phyloP scores from a whole-genome alignment of 73 alveolate species.

The Paramecium sonneborni region DNA sequence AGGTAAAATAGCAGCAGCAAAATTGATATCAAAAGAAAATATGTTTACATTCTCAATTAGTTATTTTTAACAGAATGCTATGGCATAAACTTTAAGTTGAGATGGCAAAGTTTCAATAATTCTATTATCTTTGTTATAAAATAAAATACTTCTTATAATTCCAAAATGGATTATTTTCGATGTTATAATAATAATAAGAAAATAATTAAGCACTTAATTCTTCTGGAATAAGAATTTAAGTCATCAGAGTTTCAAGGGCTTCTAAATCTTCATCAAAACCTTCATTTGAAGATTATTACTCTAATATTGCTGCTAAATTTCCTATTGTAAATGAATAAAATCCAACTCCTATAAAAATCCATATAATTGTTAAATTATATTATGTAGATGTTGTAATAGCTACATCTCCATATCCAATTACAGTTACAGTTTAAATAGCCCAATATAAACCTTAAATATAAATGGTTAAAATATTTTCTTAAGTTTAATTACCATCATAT shows the following conservation, averaged over 20 bases:
- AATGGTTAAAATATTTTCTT: background rate
- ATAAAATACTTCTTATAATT: constrained; percentile 5
- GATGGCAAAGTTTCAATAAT: constrained; percentile 25
- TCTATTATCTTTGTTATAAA: background rate
- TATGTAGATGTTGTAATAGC: constrained; percentile 69
- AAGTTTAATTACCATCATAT: background rate
- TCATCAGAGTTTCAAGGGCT: background rate
- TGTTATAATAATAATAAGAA: background rate
- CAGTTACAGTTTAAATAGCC: constrained; percentile 81
- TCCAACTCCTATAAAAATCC: constrained; percentile 83
- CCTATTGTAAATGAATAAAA: constrained; percentile 84
- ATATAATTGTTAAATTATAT: constrained; percentile 64
- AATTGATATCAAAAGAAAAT: constrained; percentile 29
- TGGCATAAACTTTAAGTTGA: background rate
- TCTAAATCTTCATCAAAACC: constrained; percentile 31
- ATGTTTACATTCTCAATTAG: constrained; percentile 7
- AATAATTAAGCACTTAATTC: background rate
- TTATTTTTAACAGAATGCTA: background rate
- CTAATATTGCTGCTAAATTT: constrained; percentile 70
- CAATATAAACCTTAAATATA: constrained; percentile 66
- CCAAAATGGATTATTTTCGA: constrained; percentile 53
- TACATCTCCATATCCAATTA: constrained; percentile 88
- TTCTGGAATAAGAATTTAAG: background rate
- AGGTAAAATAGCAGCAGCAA: constrained; percentile 8
- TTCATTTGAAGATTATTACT: constrained; percentile 55